Evolutionary conservation across 108 stramenopile genomes (phyloP), one percentile per base, ranked within the genome.

Genomic region (Halocafeteria seosinensis): DNA sequence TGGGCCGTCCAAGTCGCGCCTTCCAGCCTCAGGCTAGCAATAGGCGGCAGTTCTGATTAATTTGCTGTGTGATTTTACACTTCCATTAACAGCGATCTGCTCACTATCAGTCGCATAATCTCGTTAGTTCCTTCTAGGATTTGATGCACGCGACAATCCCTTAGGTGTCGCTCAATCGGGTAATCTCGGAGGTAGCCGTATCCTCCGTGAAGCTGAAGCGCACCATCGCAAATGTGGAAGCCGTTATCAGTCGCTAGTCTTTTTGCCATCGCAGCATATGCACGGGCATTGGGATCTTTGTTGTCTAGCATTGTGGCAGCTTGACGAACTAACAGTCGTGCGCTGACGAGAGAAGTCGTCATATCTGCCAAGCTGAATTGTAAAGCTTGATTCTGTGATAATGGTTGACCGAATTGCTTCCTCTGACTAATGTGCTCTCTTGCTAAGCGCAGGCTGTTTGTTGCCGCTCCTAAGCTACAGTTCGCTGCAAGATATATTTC

Each of bases 331-430:
- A 67, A 60, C 11, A 72, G 50, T 2, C 75, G 51, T 9, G 72
- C 21, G 24, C 55, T 37, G 1, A 55, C 38, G 28, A 76, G 33
- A 6, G 51, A 24, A 33, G 66, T 62, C 28, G 68, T 68, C 75
- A 76, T 76, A 34, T 76, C 75, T 0, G 75, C 75, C 2, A 76
- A 58, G 59, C 70, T 72, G 50, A 76, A 76, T 42, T 76, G 75
- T 33, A 67, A 37, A 37, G 25, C 17, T 57, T 76, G 75, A 55
- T 76, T 62, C 0, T 63, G 68, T 12, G 62, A 27, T 5, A 76
- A 51, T 1, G 71, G 30, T 28, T 52, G 58, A 34, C 66, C 71
- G 61, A 76, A 76, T 47, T 76, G 75, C 36, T 72, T 35, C 34
- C 92, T 71, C 9, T 33, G 37, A 23, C 30, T 63, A 0, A 68